phyloP scores from a whole-genome alignment of 2,329 filamentous ascomycete genomes.

The Graphilbum ipis-grandicollis region DNA sequence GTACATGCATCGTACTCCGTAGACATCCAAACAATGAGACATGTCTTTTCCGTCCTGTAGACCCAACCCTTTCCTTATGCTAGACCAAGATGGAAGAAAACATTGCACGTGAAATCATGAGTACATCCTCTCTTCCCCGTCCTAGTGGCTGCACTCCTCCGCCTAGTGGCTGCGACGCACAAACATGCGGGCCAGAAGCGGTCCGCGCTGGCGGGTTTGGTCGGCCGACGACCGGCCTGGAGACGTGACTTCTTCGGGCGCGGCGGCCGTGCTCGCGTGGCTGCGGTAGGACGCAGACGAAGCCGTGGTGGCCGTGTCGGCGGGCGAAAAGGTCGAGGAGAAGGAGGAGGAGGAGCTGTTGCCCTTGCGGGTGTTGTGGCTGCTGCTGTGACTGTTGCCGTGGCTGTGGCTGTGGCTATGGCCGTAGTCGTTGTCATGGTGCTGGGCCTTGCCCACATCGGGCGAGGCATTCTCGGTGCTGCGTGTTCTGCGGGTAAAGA shows the following conservation, averaged over 20 bases:
- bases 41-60: too few relatives aligned
- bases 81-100: too few relatives aligned
- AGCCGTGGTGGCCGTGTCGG: not conserved
- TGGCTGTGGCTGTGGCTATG: not conserved
- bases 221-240: constrained; percentile 3
- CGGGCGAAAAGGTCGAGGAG: not conserved
- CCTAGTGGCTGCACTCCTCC: too few relatives aligned
- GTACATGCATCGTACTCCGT: too few relatives aligned
- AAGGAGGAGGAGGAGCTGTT: constrained; percentile 5
- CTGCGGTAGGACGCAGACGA: not conserved
- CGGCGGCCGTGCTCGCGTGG: not conserved
- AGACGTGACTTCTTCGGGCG: too few relatives aligned
- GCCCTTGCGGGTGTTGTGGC: constrained; percentile 6
- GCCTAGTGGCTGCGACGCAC: constrained; percentile 8
- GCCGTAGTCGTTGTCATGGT: not conserved
- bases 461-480: not conserved
- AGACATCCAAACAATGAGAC: too few relatives aligned
- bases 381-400: constrained; percentile 1
- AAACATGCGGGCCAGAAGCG: constrained; percentile 9
- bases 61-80: too few relatives aligned
- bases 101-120: too few relatives aligned
- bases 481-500: constrained; percentile 7
- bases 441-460: not conserved
- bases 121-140: too few relatives aligned
- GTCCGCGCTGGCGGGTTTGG: constrained; percentile 4